Base-by-base conservation (phyloP, 345 rosid species). In the Syzygium aromaticum region DNA sequence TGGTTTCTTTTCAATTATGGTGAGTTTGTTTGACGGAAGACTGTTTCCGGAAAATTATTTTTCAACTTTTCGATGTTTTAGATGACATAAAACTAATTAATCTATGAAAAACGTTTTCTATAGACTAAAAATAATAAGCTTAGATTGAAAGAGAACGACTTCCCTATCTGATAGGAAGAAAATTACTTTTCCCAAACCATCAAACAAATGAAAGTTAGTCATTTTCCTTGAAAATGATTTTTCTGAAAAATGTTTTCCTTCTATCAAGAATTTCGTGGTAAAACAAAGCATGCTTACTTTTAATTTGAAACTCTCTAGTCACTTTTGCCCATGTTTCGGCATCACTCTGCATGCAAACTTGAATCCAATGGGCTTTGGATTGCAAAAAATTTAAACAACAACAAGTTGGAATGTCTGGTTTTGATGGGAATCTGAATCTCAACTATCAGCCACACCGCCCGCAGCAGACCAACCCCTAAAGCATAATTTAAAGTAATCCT, bases 41-140 rank as follows among this genome's bases (percentile, higher is more conserved):
- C 2, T 4, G 0, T 0, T 73, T 73, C 10, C 21, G 1, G 3
- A 1, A 67, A 16, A 33, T 33, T 8, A 67, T 9, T 67, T 67
- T 67, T 0, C 0, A 6, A 67, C 6, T 67, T 67, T 67, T 3
- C 5, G 23, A 2, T 17, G 3, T 33, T 67, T 33, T 33, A n/a
- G n/a, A n/a, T n/a, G n/a, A n/a, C n/a, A 12, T 13, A 67, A 17
- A 16, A 33, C 13, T 67, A 17, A 30, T 17, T 67, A 12, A 33
- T 67, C 0, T 2, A 0, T 1, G 2, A 0, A 17, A 67, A 67
- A 1, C 2, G 1, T 67, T 67, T 33, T 67, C 2, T 9, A 64
- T 8, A 5, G 2, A 64, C 1, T 0, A 8, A 64, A 64, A 30
- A 64, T 2, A 30, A 15, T 1, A 16, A 30, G 12, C 17, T 64